Evolutionary conservation across 495 filamentous ascomycete genomes (phyloP).

Genomic region (Parathielavia appendiculata): DNA sequence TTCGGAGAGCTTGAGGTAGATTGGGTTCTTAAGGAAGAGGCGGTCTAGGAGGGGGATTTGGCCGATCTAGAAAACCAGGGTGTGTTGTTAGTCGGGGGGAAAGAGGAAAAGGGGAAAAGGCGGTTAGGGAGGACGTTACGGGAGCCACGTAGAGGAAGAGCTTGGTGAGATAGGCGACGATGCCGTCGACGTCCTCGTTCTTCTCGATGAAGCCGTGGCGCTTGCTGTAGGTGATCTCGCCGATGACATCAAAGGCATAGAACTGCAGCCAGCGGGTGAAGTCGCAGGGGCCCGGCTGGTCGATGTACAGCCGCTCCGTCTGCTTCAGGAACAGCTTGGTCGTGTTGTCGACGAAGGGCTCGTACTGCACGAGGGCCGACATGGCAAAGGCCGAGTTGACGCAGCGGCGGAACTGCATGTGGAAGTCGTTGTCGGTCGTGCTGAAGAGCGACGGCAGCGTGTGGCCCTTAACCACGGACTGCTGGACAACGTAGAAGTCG

Average conservation of each 20-base stretch:
- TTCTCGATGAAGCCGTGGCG: slow-evolving; percentile 59
- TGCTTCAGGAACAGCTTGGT: slow-evolving; percentile 58
- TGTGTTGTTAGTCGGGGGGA: slow-evolving; percentile 12
- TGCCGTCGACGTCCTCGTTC: slow-evolving; percentile 60
- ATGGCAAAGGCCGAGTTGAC: slow-evolving; percentile 71
- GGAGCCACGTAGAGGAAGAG: slow-evolving; percentile 57
- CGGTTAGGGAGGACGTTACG: slow-evolving; percentile 33
- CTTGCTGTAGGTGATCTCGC: slow-evolving; percentile 60
- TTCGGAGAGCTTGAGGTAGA: slow-evolving; percentile 48
- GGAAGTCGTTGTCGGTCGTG: slow-evolving; percentile 67
- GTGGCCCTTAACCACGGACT: slow-evolving; percentile 58
- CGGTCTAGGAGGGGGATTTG: slow-evolving; percentile 61
- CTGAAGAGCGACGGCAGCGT: slow-evolving; percentile 71
- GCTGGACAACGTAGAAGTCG: slow-evolving; percentile 65
- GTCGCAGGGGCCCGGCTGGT: slow-evolving; percentile 50
- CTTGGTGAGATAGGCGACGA: slow-evolving; percentile 50
- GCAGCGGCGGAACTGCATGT: slow-evolving; percentile 62
- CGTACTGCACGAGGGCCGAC: slow-evolving; percentile 64
- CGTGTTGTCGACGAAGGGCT: slow-evolving; percentile 67
- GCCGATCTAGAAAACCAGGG: slow-evolving; percentile 39
- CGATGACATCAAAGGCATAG: slow-evolving; percentile 75
- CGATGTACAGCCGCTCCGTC: slow-evolving; percentile 56
- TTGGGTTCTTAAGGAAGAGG: slow-evolving; percentile 56
- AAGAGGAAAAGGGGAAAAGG: slow-evolving; percentile 31
- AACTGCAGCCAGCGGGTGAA: slow-evolving; percentile 72